A percentile compares a stretch with the other conserved stretches of the same genome.
These are phyloP conservation scores for Cladorrhinum sp. DNA, from an alignment of 2,329 filamentous ascomycete species.

Conservation along the genomic window DNA sequence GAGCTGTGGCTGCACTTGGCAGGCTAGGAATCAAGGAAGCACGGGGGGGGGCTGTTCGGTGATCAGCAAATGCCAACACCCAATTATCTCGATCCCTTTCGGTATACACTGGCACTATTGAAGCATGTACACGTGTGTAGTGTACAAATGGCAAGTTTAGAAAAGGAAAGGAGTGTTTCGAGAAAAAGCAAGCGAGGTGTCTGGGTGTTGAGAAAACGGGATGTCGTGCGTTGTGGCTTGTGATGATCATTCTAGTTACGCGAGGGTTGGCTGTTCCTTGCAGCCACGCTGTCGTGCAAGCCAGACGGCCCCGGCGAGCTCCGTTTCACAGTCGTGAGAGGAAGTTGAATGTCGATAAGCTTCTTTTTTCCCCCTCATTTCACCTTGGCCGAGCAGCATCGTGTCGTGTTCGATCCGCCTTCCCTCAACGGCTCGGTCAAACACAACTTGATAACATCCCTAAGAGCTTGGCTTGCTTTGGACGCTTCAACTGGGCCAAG, in stretches of 20 bases:
- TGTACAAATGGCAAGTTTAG: neutral
- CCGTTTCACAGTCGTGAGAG: neutral
- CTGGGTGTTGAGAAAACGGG: neutral
- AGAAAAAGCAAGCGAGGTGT: slow-evolving; percentile 2
- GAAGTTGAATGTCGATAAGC: neutral
- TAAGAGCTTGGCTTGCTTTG: too few relatives aligned
- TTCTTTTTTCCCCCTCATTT: neutral
- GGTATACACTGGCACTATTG: neutral
- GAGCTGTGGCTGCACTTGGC: neutral
- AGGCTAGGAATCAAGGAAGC: neutral
- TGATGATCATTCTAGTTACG: neutral
- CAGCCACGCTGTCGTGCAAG: neutral
- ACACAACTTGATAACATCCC: too few relatives aligned
- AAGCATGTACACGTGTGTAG: neutral
- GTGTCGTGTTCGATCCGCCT: neutral
- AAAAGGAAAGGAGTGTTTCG: neutral
- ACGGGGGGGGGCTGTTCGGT: neutral
- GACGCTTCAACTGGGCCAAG: too few relatives aligned
- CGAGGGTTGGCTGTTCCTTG: neutral
- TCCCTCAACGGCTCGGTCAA: neutral
- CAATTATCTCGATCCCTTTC: neutral
- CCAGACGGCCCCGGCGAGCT: slow-evolving; percentile 1
- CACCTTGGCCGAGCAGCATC: neutral
- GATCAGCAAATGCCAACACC: neutral
- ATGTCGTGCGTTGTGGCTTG: slow-evolving; percentile 10